A percentile compares a stretch with the other conserved stretches of the same genome.
phyloP scores from a whole-genome alignment of 495 filamentous ascomycete species.

The Monascus purpureus region DNA sequence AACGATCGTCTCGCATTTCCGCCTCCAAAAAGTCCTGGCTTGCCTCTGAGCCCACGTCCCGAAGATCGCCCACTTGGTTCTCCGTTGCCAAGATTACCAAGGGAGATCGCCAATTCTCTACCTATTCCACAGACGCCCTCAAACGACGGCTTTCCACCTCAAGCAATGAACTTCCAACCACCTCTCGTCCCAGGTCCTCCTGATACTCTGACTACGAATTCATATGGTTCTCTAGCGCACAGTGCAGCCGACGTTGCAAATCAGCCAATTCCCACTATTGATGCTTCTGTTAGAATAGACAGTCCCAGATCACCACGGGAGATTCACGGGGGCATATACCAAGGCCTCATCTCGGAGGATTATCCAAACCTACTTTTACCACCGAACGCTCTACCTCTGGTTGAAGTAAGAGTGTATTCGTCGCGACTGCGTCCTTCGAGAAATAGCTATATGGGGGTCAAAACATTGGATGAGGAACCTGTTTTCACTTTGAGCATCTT shows the following conservation, averaged over 20 bases:
- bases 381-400: slow-evolving; percentile 79
- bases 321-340: slow-evolving; percentile 31
- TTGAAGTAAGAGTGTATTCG: slow-evolving; percentile 76
- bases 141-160: slow-evolving; percentile 43
- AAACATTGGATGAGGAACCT: slow-evolving; percentile 64
- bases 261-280: slow-evolving; percentile 24
- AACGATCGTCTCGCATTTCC: slow-evolving; percentile 27
- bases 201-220: slow-evolving; percentile 1
- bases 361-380: slow-evolving; percentile 72
- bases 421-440: slow-evolving; percentile 87
- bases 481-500: slow-evolving; percentile 86
- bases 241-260: slow-evolving; percentile 5
- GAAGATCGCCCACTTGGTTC: slow-evolving; percentile 57
- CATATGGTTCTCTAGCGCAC: slow-evolving; percentile 2
- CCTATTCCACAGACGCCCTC: slow-evolving; percentile 58
- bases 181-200: slow-evolving; percentile 37
- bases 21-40: slow-evolving; percentile 66
- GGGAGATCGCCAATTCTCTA: slow-evolving; percentile 30
- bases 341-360: slow-evolving; percentile 64
- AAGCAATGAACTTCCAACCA: slow-evolving; percentile 51
- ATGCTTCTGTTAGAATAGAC: slow-evolving; percentile 24
- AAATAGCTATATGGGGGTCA: slow-evolving; percentile 61
- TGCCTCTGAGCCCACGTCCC: slow-evolving; percentile 84
- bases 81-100: slow-evolving; percentile 51
- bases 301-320: slow-evolving; percentile 15